Conservation (phyloP, 1,139 yeast genomes). For the Debaryomyces nepalensis region DNA sequence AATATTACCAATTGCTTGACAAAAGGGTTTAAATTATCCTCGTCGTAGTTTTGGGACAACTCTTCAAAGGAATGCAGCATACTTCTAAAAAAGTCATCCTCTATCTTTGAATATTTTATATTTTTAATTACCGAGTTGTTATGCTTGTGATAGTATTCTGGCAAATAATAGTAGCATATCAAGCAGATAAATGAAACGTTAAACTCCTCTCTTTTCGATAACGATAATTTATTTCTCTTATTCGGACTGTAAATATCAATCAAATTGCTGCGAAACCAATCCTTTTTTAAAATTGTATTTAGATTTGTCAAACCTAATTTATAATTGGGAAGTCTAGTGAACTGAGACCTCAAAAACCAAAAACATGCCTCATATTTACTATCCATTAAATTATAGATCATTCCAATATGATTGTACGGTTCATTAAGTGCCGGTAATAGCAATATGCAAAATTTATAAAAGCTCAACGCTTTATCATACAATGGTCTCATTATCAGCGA, state of each 20-base stretch:
- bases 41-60: constrained; percentile 15
- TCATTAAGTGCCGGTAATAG: constrained; percentile 70
- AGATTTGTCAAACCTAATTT: constrained; percentile 49
- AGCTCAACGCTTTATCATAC: constrained; percentile 44
- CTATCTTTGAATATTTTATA: constrained; percentile 30
- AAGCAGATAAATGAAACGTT: constrained; percentile 32
- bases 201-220: constrained; percentile 21
- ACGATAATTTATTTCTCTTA: constrained; percentile 13
- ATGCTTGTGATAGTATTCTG: constrained; percentile 29
- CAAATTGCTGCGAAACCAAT: constrained; percentile 34
- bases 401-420: constrained; percentile 67
- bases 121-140: constrained; percentile 32
- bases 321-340: constrained; percentile 55
- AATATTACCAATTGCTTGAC: constrained; percentile 33
- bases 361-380: constrained; percentile 39
- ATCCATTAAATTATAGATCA: constrained; percentile 49
- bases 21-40: constrained; percentile 20
- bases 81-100: constrained; percentile 28
- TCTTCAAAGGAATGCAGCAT: constrained; percentile 16
- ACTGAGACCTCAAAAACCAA: constrained; percentile 62
- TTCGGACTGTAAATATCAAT: constrained; percentile 20
- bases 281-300: constrained; percentile 34
- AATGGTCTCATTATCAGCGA: constrained; percentile 24
- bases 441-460: constrained; percentile 55
- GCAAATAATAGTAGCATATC: constrained; percentile 35